phyloP scores from a whole-genome alignment of 1,284 basidiomycete genomes.

The Kalmanozyma brasiliensis region DNA sequence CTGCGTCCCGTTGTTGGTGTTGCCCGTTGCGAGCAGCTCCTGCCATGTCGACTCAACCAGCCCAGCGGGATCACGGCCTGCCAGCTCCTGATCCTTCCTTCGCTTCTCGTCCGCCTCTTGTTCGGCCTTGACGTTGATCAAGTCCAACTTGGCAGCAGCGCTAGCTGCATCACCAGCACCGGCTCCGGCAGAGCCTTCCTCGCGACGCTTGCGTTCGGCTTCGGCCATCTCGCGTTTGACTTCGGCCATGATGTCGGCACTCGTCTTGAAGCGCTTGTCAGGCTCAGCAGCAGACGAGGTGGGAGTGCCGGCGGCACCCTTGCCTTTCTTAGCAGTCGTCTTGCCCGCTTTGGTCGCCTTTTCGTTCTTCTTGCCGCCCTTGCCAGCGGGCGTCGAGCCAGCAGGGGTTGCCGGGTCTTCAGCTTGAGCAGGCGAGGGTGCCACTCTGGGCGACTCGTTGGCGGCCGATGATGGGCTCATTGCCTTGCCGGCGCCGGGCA shows the following conservation, averaged over 20 bases:
- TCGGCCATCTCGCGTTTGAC: slow-evolving; percentile 63
- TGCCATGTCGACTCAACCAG: slow-evolving; percentile 56
- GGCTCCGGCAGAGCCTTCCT: slow-evolving; percentile 24
- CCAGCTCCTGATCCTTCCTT: slow-evolving; percentile 42
- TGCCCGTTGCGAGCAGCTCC: slow-evolving; percentile 40
- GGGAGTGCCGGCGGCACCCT: slow-evolving; percentile 41
- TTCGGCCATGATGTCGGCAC: slow-evolving; percentile 63
- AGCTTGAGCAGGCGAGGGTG: slow-evolving; percentile 45
- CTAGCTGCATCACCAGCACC: slow-evolving; percentile 16
- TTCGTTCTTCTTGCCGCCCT: slow-evolving; percentile 45
- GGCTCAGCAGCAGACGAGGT: slow-evolving; percentile 45
- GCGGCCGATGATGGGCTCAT: slow-evolving; percentile 33
- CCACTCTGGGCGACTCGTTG: slow-evolving; percentile 52
- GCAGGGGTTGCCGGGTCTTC: slow-evolving; percentile 49
- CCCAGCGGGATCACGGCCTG: slow-evolving; percentile 44
- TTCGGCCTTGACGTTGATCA: slow-evolving; percentile 44
- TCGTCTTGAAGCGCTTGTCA: slow-evolving; percentile 56
- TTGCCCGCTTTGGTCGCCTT: slow-evolving; percentile 35
- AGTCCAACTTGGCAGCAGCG: slow-evolving; percentile 36
- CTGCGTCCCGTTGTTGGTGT: slow-evolving; percentile 17
- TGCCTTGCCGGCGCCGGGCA: slow-evolving; percentile 20
- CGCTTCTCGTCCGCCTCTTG: slow-evolving; percentile 43
- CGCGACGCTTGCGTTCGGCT: slow-evolving; percentile 50
- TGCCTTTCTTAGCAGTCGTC: slow-evolving; percentile 47
- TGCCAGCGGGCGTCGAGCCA: slow-evolving; percentile 47